Base-by-base conservation (phyloP, 495 filamentous ascomycete species). In the Echria macrotheca region DNA sequence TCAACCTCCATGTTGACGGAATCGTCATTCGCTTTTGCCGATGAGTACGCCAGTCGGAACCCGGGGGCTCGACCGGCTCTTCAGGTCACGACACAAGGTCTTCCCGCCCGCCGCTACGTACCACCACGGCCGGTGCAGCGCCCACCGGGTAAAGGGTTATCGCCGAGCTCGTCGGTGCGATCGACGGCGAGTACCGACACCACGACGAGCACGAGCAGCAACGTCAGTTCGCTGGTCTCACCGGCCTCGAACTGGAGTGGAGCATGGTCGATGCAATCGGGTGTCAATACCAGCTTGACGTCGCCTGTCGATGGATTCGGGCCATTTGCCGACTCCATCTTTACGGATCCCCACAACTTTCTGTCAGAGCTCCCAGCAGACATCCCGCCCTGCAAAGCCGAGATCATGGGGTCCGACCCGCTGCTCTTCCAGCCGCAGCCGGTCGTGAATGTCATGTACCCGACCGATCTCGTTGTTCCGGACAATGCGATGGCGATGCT, bases 291-390 rank as follows among this genome's bases (percentile, higher is more conserved):
- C 1, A 55, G 45, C 43, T 43, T 66, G 32, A 64, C 63, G 7
- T 64, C 65, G 7, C 65, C 65, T 0, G 35, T 59, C 17, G 65
- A 67, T 19, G 53, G 52, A 0, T 18, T 64, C 28, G 54, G 57
- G 17, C 29, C 53, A 23, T 63, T 65, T 33, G 50, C 56, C 6
- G 56, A 60, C 8, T 17, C 26, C 2, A 58, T 50, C 44, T 40
- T 50, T 32, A 33, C 49, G 9, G 47, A 41, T 21, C 28, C 55
- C 19, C 53, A 61, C 25, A 55, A 57, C 43, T 56, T 64, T 43
- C 58, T 61, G 38, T 62, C 61, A 11, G 71, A 73, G 46, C 56
- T 73, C 4, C 68, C 67, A 2, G 67, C 59, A 1, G 66, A 69
- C 18, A 32, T 58, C 15, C 56, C 56, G 9, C 32, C 48, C 14